Percentiles rank a stretch among this genome's conserved stretches.
Evolutionary conservation across 345 rosid genomes (phyloP).

Genomic region (Brassica juncea): DNA sequence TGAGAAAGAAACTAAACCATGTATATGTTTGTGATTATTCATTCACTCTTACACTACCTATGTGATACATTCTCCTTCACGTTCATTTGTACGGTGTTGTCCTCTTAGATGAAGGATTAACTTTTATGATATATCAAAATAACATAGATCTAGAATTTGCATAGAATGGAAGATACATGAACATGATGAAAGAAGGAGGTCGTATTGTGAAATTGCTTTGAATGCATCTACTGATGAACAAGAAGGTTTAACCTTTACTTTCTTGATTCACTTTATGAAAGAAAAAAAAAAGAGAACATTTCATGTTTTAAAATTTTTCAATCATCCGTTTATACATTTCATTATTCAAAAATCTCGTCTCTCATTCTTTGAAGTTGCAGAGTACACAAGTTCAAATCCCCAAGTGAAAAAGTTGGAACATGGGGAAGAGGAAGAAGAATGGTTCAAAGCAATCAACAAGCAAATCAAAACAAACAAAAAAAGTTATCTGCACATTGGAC

Average conservation of each 20-base stretch:
- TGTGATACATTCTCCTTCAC: slow-evolving; percentile 9
- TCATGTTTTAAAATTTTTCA: slow-evolving; percentile 18
- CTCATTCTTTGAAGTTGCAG: slow-evolving; percentile 26
- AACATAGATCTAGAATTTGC: not conserved
- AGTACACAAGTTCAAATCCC: slow-evolving; percentile 38
- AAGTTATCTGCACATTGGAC: slow-evolving; percentile 69
- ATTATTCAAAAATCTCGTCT: slow-evolving; percentile 40
- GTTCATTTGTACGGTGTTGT: slow-evolving; percentile 4
- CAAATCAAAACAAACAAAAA: not conserved
- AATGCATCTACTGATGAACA: slow-evolving; percentile 9
- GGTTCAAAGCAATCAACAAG: slow-evolving; percentile 20
- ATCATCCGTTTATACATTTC: slow-evolving; percentile 30
- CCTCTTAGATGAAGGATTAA: not conserved
- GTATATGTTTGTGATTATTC: slow-evolving; percentile 1
- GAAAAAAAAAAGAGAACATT: not conserved
- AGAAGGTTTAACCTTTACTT: not conserved
- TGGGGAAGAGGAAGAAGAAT: slow-evolving; percentile 26
- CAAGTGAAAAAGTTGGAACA: slow-evolving; percentile 32
- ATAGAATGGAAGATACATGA: not conserved
- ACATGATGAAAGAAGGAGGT: not conserved
- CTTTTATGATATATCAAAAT: not conserved
- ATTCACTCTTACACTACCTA: not conserved
- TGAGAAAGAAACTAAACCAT: not conserved
- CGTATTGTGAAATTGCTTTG: not conserved
- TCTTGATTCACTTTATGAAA: not conserved